Conservation (phyloP, 768 basidiomycete genomes). For the Kwoniella europaea region DNA sequence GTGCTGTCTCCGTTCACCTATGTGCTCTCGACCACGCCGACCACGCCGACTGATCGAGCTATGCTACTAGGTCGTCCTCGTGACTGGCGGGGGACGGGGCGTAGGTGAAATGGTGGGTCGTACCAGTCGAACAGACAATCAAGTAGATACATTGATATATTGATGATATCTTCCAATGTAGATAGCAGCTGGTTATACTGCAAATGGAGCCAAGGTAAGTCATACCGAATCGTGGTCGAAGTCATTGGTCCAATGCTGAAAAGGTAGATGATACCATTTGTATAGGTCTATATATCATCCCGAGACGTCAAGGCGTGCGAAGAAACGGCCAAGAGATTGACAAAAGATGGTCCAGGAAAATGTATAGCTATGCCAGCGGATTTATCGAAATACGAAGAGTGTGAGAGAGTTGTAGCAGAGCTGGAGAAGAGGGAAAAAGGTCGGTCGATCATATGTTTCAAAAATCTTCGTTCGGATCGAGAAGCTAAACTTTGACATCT, state of each 20-base stretch:
- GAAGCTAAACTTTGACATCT: background rate
- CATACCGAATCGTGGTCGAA: too few species aligned
- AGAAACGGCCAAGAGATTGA: conserved; percentile 65
- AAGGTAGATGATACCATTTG: background rate
- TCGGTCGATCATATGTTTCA: conserved; percentile 25
- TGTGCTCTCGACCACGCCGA: too few species aligned
- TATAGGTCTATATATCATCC: conserved; percentile 67
- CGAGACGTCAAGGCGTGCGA: conserved; percentile 65
- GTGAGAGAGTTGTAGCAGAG: conserved; percentile 64
- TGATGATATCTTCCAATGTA: conserved; percentile 38
- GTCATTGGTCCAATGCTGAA: too few species aligned
- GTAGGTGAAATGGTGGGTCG: conserved; percentile 68
- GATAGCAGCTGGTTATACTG: conserved; percentile 71
- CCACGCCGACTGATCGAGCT: background rate
- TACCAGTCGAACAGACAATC: too few species aligned
- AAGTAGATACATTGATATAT: background rate
- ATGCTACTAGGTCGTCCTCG: conserved; percentile 60
- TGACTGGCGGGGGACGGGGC: conserved; percentile 71
- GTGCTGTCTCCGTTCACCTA: background rate
- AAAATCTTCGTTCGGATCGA: background rate
- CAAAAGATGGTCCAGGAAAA: conserved; percentile 63
- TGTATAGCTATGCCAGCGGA: conserved; percentile 67
- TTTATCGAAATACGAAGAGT: conserved; percentile 65
- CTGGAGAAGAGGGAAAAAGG: conserved; percentile 64
- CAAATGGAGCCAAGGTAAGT: conserved; percentile 64